Conservation (phyloP, 176 grass and related monocot genomes). For the Avena sativa region DNA sequence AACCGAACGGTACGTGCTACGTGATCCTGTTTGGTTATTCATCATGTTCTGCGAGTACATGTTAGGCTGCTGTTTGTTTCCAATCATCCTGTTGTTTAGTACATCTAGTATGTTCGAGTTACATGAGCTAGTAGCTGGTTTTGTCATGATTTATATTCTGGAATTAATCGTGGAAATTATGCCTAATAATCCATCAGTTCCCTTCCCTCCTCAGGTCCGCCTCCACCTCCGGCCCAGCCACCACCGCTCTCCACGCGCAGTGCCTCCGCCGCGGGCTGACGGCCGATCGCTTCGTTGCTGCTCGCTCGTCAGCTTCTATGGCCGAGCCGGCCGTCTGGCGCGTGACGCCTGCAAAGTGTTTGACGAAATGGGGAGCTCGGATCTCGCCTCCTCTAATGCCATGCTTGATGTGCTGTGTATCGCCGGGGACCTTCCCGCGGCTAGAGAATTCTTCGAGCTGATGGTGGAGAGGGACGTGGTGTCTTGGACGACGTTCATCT, state of each 20-base stretch:
- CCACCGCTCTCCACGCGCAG: slow-evolving; percentile 57
- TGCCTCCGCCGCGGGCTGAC: slow-evolving; percentile 61
- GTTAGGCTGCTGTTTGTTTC: no score
- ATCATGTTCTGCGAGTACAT: no score
- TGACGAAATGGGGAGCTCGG: slow-evolving; percentile 62
- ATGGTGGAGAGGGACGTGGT: slow-evolving; percentile 54
- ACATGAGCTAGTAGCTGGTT: no score
- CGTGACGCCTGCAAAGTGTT: slow-evolving; percentile 63
- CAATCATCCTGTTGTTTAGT: no score
- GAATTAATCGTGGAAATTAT: no score
- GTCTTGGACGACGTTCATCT: slow-evolving; percentile 79
- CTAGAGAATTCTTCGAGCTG: slow-evolving; percentile 48
- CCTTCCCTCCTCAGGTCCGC: slow-evolving; percentile 67
- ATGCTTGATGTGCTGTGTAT: slow-evolving; percentile 65
- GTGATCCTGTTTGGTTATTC: no score
- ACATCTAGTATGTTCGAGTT: no score
- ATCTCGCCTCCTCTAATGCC: slow-evolving; percentile 70
- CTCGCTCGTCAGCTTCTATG: slow-evolving; percentile 65
- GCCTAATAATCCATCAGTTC: no score
- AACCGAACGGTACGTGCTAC: no score
- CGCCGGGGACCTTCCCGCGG: slow-evolving; percentile 33
- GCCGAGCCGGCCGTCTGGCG: neutral
- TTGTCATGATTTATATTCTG: no score
- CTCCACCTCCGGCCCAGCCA: slow-evolving; percentile 12
- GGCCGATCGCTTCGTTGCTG: slow-evolving; percentile 65